Base-by-base conservation (phyloP, 108 stramenopile genomes). In the Mediolabrus comicus region DNA sequence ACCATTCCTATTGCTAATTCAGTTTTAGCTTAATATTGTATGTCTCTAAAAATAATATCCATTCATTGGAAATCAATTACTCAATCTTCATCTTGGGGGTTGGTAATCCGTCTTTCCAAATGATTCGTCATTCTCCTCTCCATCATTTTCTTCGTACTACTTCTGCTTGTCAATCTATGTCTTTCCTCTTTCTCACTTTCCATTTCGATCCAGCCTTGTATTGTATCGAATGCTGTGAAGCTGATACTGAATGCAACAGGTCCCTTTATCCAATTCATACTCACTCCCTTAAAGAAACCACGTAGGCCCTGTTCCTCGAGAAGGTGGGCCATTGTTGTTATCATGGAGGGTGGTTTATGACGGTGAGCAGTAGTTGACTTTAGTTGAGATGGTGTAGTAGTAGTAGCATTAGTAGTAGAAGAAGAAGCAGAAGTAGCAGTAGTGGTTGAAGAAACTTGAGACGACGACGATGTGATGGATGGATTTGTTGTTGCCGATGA, bases 241-340 rank as follows among this genome's bases (percentile, higher is more conserved):
- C 90, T 92, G 30, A 98, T 98, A 31, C 87, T 83, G 65, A 97
- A 95, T 11, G 95, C 95, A 69, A 99, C 80, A 0, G 98, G 98
- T 24, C 97, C 98, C 68, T 98, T 98, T 27, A 98, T 77, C 98
- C 97, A 98, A 83, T 99, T 99, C 91, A 99, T 84, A 35, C 74
- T 80, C 12, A 99, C 92, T n/a, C 98, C 98, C 69, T 96, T 96
- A 77, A 90, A 97, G 31, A 98, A 91, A 1, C 96, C 97, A 17
- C 92, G 68, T 0, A 92, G 53, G 6, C 96, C 96, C 68, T 97
- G 95, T 71, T 97, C 96, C 38, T 77, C 59, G 29, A 89, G 84
- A 12, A 97, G 77, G 14, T 85, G 83, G 65, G 65, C 76, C 49
- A 92, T 79, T 14, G 90, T 92, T 28, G 60, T 65, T 28, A 62